Evolutionary conservation across 192 early-diverging fungal genomes (phyloP), one percentile per base, ranked within the genome.

Genomic region (Helicostylum pulchrum): DNA sequence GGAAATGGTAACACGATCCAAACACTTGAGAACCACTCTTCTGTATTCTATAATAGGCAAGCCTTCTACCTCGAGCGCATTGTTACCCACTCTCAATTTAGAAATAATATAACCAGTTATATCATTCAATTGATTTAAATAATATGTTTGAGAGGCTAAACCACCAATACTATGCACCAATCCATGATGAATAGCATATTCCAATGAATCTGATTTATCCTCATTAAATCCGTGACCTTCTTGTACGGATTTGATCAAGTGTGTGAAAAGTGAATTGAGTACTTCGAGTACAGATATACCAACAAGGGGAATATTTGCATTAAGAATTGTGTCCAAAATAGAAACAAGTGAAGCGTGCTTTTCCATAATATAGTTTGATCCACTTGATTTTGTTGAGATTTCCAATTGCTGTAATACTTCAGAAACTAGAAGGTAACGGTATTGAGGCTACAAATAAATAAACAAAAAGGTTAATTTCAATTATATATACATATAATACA

Each of bases 111-210:
- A 78, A 4, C 76, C 77, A 23, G 81, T 77, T 3, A 85, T 85
- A 62, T 85, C 81, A 45, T 77, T 79, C n/a, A 79, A 63, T 62
- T 85, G 83, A 58, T 83, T 85, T 0, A 72, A 62, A 54, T 85
- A 85, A 49, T 85, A 85, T 26, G 80, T 80, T 31, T 85, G 83
- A 2, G 74, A 81, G 1, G 73, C 79, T 23, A 85, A 67, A 26
- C 81, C 81, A 47, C 55, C 62, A 45, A 74, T 69, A 20, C 66
- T 55, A 39, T 69, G 49, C 8, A 61, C 32, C n/a, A 74, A 17
- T 20, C 54, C 58, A 26, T 52, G 26, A 10, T 69, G 64, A 8
- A 69, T 62, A 14, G 46, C 57, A 23, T 69, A 61, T 20, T 31
- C 48, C 21, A 52, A 12, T 48, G 12, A 14, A 2, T 52, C 51